Evolutionary conservation across 2,329 filamentous ascomycete species (phyloP).

Genomic region (Stylonectria norvegica): DNA sequence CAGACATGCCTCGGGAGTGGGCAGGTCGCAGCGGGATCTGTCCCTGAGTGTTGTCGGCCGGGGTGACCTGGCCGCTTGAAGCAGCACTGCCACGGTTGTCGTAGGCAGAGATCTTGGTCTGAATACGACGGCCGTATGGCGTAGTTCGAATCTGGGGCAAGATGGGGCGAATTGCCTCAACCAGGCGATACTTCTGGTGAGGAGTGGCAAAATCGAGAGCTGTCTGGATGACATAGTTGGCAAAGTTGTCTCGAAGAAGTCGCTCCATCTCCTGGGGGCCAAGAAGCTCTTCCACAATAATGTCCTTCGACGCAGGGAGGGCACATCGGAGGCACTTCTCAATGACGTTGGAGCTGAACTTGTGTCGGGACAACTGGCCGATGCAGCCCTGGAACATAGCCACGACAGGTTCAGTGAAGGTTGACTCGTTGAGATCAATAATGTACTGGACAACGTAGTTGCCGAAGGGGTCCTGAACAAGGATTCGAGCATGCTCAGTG

Average conservation of each 20-base stretch:
- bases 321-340: slow-evolving; percentile 93
- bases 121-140: slow-evolving; percentile 90
- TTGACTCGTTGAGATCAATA: slow-evolving; percentile 82
- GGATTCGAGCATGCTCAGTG: slow-evolving; percentile 78
- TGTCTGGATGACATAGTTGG: slow-evolving; percentile 98
- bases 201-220: slow-evolving; percentile 81
- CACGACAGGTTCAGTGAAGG: slow-evolving; percentile 87
- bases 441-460: slow-evolving; percentile 99
- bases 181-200: slow-evolving; percentile 68
- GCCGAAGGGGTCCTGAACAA: slow-evolving; percentile 95
- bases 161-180: slow-evolving; percentile 82
- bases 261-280: slow-evolving; percentile 74
- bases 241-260: slow-evolving; percentile 86
- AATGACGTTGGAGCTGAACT: slow-evolving; percentile 98
- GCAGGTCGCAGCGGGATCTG: slow-evolving; percentile 49
- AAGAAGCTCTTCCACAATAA: slow-evolving; percentile 81
- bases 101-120: slow-evolving; percentile 73
- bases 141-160: slow-evolving; percentile 82
- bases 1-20: slow-evolving; percentile 43
- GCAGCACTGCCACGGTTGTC: slow-evolving; percentile 46
- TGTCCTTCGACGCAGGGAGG: slow-evolving; percentile 67
- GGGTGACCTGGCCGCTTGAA: slow-evolving; percentile 49
- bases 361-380: slow-evolving; percentile 79
- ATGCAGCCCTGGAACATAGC: slow-evolving; percentile 72
- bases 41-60: slow-evolving; percentile 51